phyloP scores from a whole-genome alignment of 2,329 filamentous ascomycete genomes.

The Alternaria gaisen region DNA sequence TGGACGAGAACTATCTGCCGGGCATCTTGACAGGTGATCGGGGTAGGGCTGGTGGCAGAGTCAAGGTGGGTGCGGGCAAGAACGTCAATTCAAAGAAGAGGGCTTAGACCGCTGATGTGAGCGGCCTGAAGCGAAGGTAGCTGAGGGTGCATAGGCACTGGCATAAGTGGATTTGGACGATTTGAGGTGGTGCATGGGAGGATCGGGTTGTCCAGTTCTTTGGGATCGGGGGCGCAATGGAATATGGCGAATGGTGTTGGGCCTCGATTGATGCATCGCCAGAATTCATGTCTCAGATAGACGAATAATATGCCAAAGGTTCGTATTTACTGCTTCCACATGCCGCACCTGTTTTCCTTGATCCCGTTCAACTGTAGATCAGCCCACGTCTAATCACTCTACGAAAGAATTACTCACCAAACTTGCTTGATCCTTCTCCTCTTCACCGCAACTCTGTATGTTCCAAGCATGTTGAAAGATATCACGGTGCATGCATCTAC shows the following conservation, averaged over 20 bases:
- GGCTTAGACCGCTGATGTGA: conserved; percentile 18
- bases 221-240: conserved; percentile 2
- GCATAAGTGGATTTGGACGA: not conserved
- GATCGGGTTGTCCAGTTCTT: conserved; percentile 6
- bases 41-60: conserved; percentile 69
- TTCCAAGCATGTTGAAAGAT: not conserved
- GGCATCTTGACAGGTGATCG: conserved; percentile 83
- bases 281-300: not conserved
- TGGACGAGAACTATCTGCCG: conserved; percentile 95
- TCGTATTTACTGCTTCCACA: not conserved
- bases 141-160: not conserved
- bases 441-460: not conserved
- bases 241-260: conserved; percentile 2
- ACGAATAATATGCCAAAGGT: not conserved
- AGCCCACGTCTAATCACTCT: not conserved
- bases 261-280: not conserved
- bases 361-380: not conserved
- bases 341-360: not conserved
- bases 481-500: not conserved
- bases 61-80: conserved; percentile 83
- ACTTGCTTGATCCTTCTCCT: not conserved
- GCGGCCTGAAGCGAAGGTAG: not conserved
- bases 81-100: conserved; percentile 84
- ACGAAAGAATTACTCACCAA: not conserved
- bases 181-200: not conserved